Conservation (phyloP, 352 stramenopile species). For the Globisporangium perplexum region DNA sequence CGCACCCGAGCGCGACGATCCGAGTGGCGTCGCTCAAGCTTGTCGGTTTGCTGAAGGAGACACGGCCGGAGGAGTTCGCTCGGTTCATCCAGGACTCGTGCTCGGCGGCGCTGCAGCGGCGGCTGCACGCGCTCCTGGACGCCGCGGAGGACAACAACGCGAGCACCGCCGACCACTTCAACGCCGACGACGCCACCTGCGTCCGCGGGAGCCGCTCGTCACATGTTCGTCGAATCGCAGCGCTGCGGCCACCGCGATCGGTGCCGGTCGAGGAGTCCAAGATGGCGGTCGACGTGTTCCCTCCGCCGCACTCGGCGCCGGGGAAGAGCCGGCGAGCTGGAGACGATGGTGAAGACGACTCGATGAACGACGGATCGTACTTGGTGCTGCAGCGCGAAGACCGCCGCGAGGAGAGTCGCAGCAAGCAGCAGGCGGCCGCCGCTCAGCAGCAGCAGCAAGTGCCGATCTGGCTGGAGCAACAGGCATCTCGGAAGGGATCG, state of each 20-base stretch:
- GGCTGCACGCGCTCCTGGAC: slow-evolving; percentile 44
- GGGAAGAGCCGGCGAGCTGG: slow-evolving; percentile 42
- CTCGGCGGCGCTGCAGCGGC: slow-evolving; percentile 48
- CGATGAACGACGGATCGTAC: slow-evolving; percentile 33
- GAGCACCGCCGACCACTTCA: slow-evolving; percentile 37
- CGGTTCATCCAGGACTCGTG: slow-evolving; percentile 52
- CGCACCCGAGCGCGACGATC: slow-evolving; percentile 46
- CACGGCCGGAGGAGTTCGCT: slow-evolving; percentile 24
- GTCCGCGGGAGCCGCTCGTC: slow-evolving; percentile 66
- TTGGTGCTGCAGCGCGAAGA: slow-evolving; percentile 14
- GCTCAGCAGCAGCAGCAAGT: slow-evolving; percentile 23
- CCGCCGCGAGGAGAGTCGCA: slow-evolving; percentile 11
- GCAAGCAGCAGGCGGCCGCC: background rate
- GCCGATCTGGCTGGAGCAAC: slow-evolving; percentile 57
- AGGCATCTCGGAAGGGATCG: slow-evolving; percentile 16
- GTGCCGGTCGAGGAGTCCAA: slow-evolving; percentile 65
- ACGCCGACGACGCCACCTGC: slow-evolving; percentile 42
- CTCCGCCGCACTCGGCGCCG: slow-evolving; percentile 58
- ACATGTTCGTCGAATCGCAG: slow-evolving; percentile 65
- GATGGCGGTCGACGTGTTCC: slow-evolving; percentile 56
- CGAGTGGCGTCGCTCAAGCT: slow-evolving; percentile 34
- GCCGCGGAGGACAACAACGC: slow-evolving; percentile 33
- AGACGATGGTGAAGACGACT: slow-evolving; percentile 17
- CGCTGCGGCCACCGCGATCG: slow-evolving; percentile 51
- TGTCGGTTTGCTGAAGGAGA: slow-evolving; percentile 33